Evolutionary conservation across 2,329 filamentous ascomycete genomes (phyloP).

Genomic region (Neophaeococcomyces mojaviensis): DNA sequence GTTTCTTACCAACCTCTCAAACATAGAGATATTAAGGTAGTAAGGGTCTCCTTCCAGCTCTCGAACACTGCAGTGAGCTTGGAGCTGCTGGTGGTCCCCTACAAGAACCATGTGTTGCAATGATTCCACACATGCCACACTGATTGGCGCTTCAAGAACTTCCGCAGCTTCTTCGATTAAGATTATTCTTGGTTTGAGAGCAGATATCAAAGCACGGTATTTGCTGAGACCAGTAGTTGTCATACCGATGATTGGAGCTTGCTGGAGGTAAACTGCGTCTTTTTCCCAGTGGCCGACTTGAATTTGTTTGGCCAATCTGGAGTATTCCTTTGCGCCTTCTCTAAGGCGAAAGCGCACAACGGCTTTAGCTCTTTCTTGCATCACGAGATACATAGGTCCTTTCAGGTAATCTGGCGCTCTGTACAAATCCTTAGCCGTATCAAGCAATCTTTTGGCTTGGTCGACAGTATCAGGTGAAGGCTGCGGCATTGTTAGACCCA

Average conservation of each 20-base stretch:
- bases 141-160: slow-evolving; percentile 52
- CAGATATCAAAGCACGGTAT: slow-evolving; percentile 62
- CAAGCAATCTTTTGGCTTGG: slow-evolving; percentile 28
- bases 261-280: slow-evolving; percentile 54
- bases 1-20: slow-evolving; percentile 67
- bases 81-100: slow-evolving; percentile 74
- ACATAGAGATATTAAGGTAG: slow-evolving; percentile 66
- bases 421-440: slow-evolving; percentile 50
- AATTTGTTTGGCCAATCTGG: slow-evolving; percentile 43
- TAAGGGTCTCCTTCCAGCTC: slow-evolving; percentile 55
- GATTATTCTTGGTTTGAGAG: slow-evolving; percentile 58
- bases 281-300: slow-evolving; percentile 53
- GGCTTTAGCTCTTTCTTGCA: slow-evolving; percentile 51
- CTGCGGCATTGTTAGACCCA: slow-evolving; percentile 31
- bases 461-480: slow-evolving; percentile 26
- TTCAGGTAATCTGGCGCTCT: slow-evolving; percentile 49
- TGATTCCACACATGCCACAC: slow-evolving; percentile 53
- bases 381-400: slow-evolving; percentile 58
- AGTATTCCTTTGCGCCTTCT: slow-evolving; percentile 43
- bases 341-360: slow-evolving; percentile 43
- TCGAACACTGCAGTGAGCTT: slow-evolving; percentile 56
- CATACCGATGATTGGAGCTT: slow-evolving; percentile 54
- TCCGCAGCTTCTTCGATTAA: slow-evolving; percentile 77
- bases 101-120: slow-evolving; percentile 61
- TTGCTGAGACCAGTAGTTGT: slow-evolving; percentile 79